A percentile compares a stretch with the other conserved stretches of the same genome.
Evolutionary conservation across 495 filamentous ascomycete genomes (phyloP).

Genomic region (Neurospora hispaniola): DNA sequence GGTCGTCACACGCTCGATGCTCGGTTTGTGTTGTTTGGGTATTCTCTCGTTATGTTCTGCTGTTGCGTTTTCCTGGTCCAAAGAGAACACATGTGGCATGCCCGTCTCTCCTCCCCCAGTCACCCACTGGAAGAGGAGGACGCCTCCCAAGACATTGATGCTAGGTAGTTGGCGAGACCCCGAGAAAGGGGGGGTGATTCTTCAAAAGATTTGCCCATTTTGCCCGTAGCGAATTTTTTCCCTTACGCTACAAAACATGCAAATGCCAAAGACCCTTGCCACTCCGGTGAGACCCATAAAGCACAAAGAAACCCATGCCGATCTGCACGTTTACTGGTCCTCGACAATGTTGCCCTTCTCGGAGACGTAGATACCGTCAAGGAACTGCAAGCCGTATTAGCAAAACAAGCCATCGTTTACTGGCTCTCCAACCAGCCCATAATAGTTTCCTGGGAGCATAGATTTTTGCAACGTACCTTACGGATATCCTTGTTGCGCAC

Average conservation of each 20-base stretch:
- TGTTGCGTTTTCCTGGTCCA: neutral
- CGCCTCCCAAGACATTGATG: conserved; percentile 7
- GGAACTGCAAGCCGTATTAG: conserved; percentile 59
- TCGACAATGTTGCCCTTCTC: conserved; percentile 90
- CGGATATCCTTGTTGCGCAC: conserved; percentile 99
- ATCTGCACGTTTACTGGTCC: conserved; percentile 37
- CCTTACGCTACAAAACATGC: conserved; percentile 45
- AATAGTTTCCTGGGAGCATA: neutral
- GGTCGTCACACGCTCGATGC: neutral
- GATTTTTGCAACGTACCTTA: conserved; percentile 51
- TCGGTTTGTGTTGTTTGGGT: neutral
- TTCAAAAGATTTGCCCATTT: conserved; percentile 36
- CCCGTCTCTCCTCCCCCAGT: neutral
- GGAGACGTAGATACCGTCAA: conserved; percentile 98
- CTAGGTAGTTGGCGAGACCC: conserved; percentile 13
- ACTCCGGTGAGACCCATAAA: conserved; percentile 34
- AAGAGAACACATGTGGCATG: conserved; percentile 2
- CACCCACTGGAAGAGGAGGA: neutral
- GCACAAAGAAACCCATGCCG: conserved; percentile 36
- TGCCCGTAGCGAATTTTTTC: conserved; percentile 31
- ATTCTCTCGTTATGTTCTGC: neutral
- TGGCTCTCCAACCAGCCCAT: neutral
- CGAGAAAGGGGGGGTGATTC: conserved; percentile 11
- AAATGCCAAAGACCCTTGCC: conserved; percentile 36
- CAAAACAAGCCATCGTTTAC: neutral